Conservation (phyloP, 352 stramenopile genomes). For the Globisporangium cylindrosporum region DNA sequence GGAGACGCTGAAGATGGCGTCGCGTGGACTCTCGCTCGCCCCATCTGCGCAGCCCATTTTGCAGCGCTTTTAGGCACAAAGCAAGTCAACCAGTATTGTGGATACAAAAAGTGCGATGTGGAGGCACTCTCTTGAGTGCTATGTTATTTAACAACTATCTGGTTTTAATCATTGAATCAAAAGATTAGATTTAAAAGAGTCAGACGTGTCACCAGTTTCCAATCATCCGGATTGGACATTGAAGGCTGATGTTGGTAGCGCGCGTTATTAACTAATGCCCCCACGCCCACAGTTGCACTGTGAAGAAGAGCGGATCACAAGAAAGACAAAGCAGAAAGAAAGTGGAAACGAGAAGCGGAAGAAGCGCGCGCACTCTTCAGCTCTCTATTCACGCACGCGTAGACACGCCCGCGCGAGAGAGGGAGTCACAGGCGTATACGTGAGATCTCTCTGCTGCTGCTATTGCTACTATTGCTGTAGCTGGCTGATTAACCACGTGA, state of each 20-base stretch:
- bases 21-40: background rate
- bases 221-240: background rate
- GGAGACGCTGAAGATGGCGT: background rate
- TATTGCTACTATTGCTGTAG: background rate
- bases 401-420: background rate
- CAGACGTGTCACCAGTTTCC: background rate
- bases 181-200: background rate
- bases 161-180: background rate
- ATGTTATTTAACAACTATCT: background rate
- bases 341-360: background rate
- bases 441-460: background rate
- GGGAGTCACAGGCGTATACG: background rate
- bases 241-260: background rate
- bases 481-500: background rate
- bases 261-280: constrained; percentile 4
- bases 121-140: background rate
- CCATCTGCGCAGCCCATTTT: background rate
- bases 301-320: background rate
- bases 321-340: background rate
- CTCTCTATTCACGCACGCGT: background rate
- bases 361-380: constrained; percentile 1
- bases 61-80: no score
- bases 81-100: background rate
- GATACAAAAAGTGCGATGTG: background rate
- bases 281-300: background rate